Percentiles rank a stretch among this genome's conserved stretches.
These are phyloP conservation scores for Pseudopithomyces maydicus DNA, from an alignment of 2,329 filamentous ascomycete species.

Conservation along the genomic window DNA sequence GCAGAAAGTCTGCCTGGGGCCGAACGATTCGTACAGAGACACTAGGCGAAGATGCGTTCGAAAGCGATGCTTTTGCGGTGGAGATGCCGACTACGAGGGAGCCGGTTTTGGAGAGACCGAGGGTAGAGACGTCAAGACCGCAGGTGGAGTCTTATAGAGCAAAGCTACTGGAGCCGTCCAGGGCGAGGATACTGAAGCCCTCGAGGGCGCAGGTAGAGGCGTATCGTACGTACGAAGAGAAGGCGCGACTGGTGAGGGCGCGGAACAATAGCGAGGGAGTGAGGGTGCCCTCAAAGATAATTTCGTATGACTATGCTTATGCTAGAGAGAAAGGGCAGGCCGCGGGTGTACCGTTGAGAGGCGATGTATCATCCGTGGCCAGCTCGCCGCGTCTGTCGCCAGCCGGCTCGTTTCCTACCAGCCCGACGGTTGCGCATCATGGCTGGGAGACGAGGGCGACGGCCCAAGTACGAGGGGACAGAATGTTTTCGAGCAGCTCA, in stretches of 20 bases:
- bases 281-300: conserved; percentile 27
- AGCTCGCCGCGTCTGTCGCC: conserved; percentile 17
- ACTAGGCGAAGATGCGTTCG: conserved; percentile 32
- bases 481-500: too few species aligned
- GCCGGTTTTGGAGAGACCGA: conserved; percentile 27
- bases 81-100: conserved; percentile 40
- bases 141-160: too few species aligned
- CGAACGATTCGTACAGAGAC: conserved; percentile 35
- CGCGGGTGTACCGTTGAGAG: conserved; percentile 4
- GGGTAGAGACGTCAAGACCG: too few species aligned
- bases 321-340: conserved; percentile 2
- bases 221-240: conserved; percentile 34
- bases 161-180: conserved; percentile 15
- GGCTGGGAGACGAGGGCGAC: conserved; percentile 13
- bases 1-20: conserved; percentile 27
- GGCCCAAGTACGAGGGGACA: not conserved
- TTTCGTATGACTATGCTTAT: conserved; percentile 35
- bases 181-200: conserved; percentile 18
- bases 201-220: conserved; percentile 32
- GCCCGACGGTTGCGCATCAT: conserved; percentile 26
- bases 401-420: conserved; percentile 33
- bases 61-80: conserved; percentile 41
- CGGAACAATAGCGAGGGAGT: conserved; percentile 30
- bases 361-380: conserved; percentile 10
- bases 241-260: conserved; percentile 29